A percentile compares a stretch with the other conserved stretches of the same genome.
phyloP scores from a whole-genome alignment of 768 basidiomycete species.

The Galerina sulciceps region DNA sequence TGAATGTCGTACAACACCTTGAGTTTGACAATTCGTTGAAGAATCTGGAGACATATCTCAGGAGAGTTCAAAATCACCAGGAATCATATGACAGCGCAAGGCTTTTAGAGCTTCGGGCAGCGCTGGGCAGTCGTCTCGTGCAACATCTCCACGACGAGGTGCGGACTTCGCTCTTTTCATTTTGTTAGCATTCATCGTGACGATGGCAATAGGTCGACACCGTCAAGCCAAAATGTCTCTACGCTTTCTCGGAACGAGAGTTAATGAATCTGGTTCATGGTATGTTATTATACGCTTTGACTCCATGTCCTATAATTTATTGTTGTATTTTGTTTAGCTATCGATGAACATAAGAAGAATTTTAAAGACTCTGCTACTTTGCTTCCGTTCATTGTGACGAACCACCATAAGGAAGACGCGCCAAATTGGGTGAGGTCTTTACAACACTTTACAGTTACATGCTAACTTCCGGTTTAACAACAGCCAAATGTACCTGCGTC shows the following conservation, averaged over 20 bases:
- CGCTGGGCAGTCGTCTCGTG: conserved; percentile 12
- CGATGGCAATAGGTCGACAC: conserved; percentile 1
- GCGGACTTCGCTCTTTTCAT: not conserved
- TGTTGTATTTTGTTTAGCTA: not conserved
- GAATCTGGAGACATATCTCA: conserved; percentile 14
- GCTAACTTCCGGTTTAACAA: not conserved
- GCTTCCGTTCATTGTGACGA: conserved; percentile 17
- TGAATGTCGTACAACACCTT: conserved; percentile 18
- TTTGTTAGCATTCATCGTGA: not conserved
- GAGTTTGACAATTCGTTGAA: conserved; percentile 12
- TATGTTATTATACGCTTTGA: not conserved
- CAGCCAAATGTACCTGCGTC: conserved; percentile 12
- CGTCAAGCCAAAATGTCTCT: conserved; percentile 2
- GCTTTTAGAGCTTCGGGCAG: conserved; percentile 8
- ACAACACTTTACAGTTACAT: not conserved
- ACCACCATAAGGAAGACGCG: conserved; percentile 16
- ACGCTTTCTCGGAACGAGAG: conserved; percentile 5
- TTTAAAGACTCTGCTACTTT: conserved; percentile 11
- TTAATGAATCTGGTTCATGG: conserved; percentile 11
- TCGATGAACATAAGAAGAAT: conserved; percentile 16
- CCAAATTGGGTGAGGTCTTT: conserved; percentile 14
- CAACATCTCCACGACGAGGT: conserved; percentile 23
- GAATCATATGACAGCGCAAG: conserved; percentile 11
- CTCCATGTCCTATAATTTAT: not conserved
- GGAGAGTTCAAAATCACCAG: not conserved